A percentile compares a stretch with the other conserved stretches of the same genome.
These are phyloP conservation scores for Eimeria sp. DNA, from an alignment of 169 alveolate genomes.

Conservation along the genomic window DNA sequence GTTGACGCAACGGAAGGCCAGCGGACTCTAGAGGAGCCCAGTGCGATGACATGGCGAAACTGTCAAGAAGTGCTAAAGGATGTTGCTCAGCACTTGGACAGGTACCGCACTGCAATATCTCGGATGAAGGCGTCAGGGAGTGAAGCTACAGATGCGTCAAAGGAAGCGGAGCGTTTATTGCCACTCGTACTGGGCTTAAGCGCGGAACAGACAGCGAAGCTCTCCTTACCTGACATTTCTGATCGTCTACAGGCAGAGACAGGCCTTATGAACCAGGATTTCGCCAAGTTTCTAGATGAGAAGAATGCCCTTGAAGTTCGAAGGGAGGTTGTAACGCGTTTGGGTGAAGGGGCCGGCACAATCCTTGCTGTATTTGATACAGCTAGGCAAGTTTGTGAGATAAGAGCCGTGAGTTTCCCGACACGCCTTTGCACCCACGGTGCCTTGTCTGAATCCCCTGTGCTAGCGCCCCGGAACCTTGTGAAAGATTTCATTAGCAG, in stretches of 20 bases:
- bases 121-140: neutral
- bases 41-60: slow-evolving; percentile 34
- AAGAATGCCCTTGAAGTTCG: slow-evolving; percentile 14
- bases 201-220: slow-evolving; percentile 10
- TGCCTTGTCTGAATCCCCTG: neutral
- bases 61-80: neutral
- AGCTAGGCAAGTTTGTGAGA: slow-evolving; percentile 33
- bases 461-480: neutral
- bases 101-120: slow-evolving; percentile 35
- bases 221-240: neutral
- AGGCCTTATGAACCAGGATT: neutral
- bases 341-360: slow-evolving; percentile 61
- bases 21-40: neutral
- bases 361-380: slow-evolving; percentile 40
- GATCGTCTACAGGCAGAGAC: neutral
- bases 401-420: slow-evolving; percentile 52
- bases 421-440: neutral
- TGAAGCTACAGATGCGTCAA: neutral
- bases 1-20: neutral
- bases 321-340: slow-evolving; percentile 33
- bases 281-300: slow-evolving; percentile 6
- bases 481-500: neutral
- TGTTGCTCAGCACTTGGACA: neutral
- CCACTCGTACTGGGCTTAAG: neutral
- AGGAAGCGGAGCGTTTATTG: slow-evolving; percentile 11